These are phyloP conservation scores for Pleurotus tuber-regium DNA, from an alignment of 768 basidiomycete genomes.

Conservation along the genomic window DNA sequence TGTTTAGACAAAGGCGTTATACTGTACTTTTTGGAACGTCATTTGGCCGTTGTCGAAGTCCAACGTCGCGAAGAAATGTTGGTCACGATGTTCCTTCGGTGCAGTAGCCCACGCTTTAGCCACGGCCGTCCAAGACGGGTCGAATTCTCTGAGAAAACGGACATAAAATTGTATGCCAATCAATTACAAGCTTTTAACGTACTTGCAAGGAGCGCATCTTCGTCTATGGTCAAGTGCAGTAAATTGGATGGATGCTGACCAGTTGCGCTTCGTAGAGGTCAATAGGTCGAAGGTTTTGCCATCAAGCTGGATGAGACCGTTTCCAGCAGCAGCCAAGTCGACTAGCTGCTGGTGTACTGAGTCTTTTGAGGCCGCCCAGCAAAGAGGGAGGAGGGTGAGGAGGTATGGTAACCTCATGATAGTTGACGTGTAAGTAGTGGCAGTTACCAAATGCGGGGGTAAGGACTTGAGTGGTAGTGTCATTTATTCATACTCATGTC, in stretches of 20 bases:
- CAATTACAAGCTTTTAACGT: conserved; percentile 27
- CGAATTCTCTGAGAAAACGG: conserved; percentile 63
- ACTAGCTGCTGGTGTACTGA: conserved; percentile 54
- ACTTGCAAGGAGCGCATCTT: conserved; percentile 93
- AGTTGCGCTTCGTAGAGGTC: conserved; percentile 72
- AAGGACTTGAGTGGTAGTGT: conserved; percentile 2
- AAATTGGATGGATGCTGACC: conserved; percentile 84
- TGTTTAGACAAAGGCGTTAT: neutral
- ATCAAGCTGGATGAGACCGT: conserved; percentile 83
- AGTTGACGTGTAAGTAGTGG: conserved; percentile 27
- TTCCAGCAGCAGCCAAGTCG: conserved; percentile 64
- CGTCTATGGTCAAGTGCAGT: conserved; percentile 82
- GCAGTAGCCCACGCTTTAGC: conserved; percentile 79
- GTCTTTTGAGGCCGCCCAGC: conserved; percentile 28
- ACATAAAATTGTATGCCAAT: conserved; percentile 1
- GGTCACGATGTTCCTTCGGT: conserved; percentile 58
- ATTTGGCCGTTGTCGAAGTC: conserved; percentile 80
- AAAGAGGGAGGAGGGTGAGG: conserved; percentile 26
- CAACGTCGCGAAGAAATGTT: conserved; percentile 89
- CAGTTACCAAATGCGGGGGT: conserved; percentile 8
- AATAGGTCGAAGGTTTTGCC: conserved; percentile 74
- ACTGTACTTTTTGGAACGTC: conserved; percentile 77
- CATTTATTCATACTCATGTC: conserved; percentile 54
- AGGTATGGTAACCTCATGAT: conserved; percentile 17
- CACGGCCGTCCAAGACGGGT: conserved; percentile 78